Evolutionary conservation across 1,139 yeast species (phyloP).

Genomic region (Geotrichum cucujoidarum): DNA sequence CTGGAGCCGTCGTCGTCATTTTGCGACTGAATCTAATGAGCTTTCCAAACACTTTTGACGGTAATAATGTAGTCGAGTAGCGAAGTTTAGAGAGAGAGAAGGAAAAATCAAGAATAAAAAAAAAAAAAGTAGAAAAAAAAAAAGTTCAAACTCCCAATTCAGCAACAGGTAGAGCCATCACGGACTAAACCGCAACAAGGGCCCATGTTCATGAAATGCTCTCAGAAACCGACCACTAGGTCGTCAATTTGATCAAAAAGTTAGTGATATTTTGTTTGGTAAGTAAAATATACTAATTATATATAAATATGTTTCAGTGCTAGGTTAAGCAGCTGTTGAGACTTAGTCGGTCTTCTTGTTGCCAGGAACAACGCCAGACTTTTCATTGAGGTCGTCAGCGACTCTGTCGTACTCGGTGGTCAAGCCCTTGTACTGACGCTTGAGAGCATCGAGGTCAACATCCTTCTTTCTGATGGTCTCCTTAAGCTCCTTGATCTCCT

Average conservation of each 20-base stretch:
- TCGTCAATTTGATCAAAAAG: neutral
- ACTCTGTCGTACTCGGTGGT: slow-evolving; percentile 58
- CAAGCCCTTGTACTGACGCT: slow-evolving; percentile 66
- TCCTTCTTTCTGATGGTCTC: slow-evolving; percentile 55
- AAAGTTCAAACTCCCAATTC: neutral
- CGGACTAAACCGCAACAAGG: neutral
- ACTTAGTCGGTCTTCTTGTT: slow-evolving; percentile 33
- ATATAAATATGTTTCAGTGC: too few relatives aligned
- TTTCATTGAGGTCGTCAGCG: slow-evolving; percentile 39
- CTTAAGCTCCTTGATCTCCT: slow-evolving; percentile 48
- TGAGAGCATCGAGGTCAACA: slow-evolving; percentile 57
- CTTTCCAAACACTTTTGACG: neutral
- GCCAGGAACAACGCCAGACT: slow-evolving; percentile 25
- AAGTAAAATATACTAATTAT: too few relatives aligned
- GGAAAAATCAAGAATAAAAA: too few relatives aligned
- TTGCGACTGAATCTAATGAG: neutral
- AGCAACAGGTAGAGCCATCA: neutral
- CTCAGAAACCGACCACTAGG: neutral
- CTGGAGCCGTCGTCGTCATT: neutral
- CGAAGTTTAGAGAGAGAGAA: too few relatives aligned
- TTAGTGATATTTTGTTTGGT: too few relatives aligned
- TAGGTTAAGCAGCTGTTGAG: too few relatives aligned
- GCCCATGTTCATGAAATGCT: neutral
- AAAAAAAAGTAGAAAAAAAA: neutral
- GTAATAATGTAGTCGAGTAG: too few relatives aligned